Conservation (phyloP, 2,329 filamentous ascomycete species). For the Monosporascus sp. region DNA sequence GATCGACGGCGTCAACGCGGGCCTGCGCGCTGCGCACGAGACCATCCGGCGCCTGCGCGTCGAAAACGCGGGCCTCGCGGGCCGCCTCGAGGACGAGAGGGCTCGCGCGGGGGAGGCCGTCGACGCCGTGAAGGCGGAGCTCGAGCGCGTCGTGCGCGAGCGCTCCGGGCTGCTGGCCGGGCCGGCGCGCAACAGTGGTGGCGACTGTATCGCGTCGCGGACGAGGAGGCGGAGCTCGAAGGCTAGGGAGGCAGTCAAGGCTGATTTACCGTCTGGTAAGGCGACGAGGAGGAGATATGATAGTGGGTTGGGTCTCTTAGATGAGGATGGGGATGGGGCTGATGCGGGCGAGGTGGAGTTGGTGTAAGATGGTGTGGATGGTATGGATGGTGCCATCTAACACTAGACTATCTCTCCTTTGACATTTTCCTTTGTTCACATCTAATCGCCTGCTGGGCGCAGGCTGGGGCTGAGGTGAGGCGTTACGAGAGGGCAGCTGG, state of each 20-base stretch:
- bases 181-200: constrained; percentile 18
- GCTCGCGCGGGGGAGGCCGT: constrained; percentile 38
- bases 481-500: no score
- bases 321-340: constrained; percentile 43
- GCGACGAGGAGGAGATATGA: constrained; percentile 43
- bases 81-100: constrained; percentile 31
- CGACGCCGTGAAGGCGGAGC: constrained; percentile 45
- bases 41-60: constrained; percentile 39
- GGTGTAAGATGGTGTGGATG: background rate
- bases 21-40: constrained; percentile 41
- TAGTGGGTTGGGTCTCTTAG: constrained; percentile 49
- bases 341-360: background rate
- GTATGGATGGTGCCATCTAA: no score
- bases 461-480: no score
- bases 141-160: constrained; percentile 42
- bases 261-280: constrained; percentile 16
- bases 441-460: no score
- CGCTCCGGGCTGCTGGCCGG: constrained; percentile 37
- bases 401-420: no score
- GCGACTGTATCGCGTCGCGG: background rate
- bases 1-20: constrained; percentile 35
- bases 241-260: background rate
- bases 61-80: constrained; percentile 37
- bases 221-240: background rate
- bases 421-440: no score